Base-by-base conservation (phyloP, 2,329 filamentous ascomycete species). In the Fusarium xylarioides region DNA sequence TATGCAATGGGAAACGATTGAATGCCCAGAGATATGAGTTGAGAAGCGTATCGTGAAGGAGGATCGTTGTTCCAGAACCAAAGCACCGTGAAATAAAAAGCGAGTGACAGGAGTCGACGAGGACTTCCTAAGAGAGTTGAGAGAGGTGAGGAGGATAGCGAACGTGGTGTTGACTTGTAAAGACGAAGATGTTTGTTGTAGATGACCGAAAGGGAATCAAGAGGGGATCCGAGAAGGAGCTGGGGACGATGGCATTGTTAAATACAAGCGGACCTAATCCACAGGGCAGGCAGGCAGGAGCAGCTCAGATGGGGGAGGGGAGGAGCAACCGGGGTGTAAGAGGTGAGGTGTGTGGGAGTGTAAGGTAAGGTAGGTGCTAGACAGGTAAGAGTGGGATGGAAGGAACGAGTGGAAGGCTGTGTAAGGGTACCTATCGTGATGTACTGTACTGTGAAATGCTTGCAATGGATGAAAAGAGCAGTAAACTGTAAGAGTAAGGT, bases 61-160 rank as follows among this genome's bases (percentile, higher is more conserved):
- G 32, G 58, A 74, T 44, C 55, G 55, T 66, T 70, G 60, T 69
- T 72, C 37, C 53, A 73, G 54, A 75, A 74, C 62, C 75, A 83
- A 85, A 85, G 84, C 81, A 85, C 82, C 82, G 66, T 55, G 80
- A 81, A 83, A 85, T 91, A 91, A 90, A 85, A 91, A 92, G 90
- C 90, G 90, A 92, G 89, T 90, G 90, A 91, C 89, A 91, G 90
- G 90, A 91, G 90, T 86, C 90, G 84, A 87, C 90, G 90, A 91
- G 90, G 90, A 90, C 89, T 91, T 91, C 90, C 90, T 90, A 88
- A 81, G 40, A 71, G 67, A 63, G 71, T 72, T 80, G 80, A 79
- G 75, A 75, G 76, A 76, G 80, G 81, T 63, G 76, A 77, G 77
- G 78, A 65, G 79, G 80, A 83, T 85, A 87, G 86, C 85, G 86